A percentile compares a stretch with the other conserved stretches of the same genome.
These are phyloP conservation scores for Penicillium dipodomyicola DNA, from an alignment of 495 filamentous ascomycete genomes.

Conservation along the genomic window DNA sequence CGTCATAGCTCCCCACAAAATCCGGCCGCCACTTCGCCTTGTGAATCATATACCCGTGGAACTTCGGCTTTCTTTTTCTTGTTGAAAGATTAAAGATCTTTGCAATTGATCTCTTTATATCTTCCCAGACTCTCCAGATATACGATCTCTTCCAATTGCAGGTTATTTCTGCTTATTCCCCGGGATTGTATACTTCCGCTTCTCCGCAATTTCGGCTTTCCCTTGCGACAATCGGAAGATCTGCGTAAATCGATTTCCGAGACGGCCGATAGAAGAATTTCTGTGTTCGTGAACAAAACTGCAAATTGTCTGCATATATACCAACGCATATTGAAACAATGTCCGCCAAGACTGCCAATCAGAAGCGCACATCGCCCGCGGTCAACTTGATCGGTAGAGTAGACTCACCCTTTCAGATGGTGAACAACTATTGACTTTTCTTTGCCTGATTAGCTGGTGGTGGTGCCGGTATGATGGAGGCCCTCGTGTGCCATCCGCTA, in stretches of 20 bases:
- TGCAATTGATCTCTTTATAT: conserved; percentile 1
- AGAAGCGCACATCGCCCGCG: conserved; percentile 78
- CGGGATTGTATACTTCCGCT: conserved; percentile 30
- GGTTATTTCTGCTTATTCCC: conserved; percentile 13
- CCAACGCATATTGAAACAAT: conserved; percentile 40
- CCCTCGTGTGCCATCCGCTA: conserved; percentile 94
- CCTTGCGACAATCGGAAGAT: conserved; percentile 15
- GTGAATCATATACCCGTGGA: conserved; percentile 2
- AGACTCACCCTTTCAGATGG: conserved; percentile 7
- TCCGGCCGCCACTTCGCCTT: conserved; percentile 34
- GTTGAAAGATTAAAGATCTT: neutral
- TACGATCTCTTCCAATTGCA: conserved; percentile 10
- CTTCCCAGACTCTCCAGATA: neutral
- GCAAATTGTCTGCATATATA: conserved; percentile 9
- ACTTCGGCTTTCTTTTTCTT: neutral
- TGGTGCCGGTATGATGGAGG: conserved; percentile 99
- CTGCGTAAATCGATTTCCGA: conserved; percentile 11
- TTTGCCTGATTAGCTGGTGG: conserved; percentile 69
- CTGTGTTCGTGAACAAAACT: conserved; percentile 9
- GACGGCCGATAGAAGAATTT: conserved; percentile 8
- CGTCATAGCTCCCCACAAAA: conserved; percentile 38
- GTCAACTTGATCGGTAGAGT: conserved; percentile 86
- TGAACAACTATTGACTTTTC: conserved; percentile 25
- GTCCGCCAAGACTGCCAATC: conserved; percentile 64
- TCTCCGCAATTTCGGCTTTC: conserved; percentile 26